These are phyloP conservation scores for Solioccasus polychromus DNA, from an alignment of 768 basidiomycete species.

Conservation along the genomic window DNA sequence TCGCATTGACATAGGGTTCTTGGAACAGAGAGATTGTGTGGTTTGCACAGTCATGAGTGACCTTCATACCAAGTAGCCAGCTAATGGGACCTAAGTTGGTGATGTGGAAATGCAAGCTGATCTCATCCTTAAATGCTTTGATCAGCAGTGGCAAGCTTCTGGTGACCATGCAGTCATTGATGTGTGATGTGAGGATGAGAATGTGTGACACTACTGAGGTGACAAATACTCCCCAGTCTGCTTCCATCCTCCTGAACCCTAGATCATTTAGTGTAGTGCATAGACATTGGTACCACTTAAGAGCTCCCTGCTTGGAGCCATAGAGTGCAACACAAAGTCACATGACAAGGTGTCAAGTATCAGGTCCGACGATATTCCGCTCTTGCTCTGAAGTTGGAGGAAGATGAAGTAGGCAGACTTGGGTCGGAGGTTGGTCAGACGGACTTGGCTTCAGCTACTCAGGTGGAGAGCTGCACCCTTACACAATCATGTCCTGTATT, in stretches of 20 bases:
- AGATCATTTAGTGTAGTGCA: background rate
- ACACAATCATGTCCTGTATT: no score
- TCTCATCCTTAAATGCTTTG: background rate
- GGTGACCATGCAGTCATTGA: background rate
- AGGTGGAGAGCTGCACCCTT: no score
- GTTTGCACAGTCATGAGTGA: background rate
- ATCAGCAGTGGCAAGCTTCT: background rate
- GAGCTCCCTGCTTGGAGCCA: background rate
- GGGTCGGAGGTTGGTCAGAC: no score
- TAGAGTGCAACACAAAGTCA: background rate
- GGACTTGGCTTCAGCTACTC: no score
- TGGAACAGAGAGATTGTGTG: background rate
- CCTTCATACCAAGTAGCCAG: background rate
- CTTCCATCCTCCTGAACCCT: background rate
- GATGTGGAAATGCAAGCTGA: background rate
- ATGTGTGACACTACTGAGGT: background rate
- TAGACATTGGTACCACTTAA: slow-evolving; percentile 5
- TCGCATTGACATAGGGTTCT: background rate
- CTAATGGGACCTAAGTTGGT: background rate
- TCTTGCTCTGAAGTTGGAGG: no score
- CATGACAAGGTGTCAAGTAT: no score
- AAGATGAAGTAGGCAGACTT: no score
- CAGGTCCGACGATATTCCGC: no score
- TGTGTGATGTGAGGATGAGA: background rate
- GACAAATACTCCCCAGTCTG: background rate